A percentile compares a stretch with the other conserved stretches of the same genome.
These are phyloP conservation scores for Carallia pectinifolia DNA, from an alignment of 345 rosid genomes.

Conservation along the genomic window DNA sequence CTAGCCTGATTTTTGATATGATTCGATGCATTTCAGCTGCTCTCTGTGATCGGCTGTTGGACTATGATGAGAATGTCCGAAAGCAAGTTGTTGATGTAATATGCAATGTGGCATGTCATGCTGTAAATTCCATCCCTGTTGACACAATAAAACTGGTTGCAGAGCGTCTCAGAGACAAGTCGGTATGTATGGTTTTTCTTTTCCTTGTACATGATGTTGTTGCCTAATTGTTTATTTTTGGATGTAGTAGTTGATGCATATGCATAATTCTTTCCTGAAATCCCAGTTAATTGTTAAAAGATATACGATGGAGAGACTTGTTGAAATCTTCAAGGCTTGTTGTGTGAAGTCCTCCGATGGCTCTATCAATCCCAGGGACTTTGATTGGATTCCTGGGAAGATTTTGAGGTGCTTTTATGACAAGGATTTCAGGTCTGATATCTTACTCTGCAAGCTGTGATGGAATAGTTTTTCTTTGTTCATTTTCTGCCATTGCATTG, in stretches of 20 bases:
- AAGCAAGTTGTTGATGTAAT: conserved; percentile 92
- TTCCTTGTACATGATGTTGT: conserved; percentile 14
- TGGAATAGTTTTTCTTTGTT: background rate
- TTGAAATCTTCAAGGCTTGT: conserved; percentile 68
- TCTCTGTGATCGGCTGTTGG: conserved; percentile 91
- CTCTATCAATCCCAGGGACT: conserved; percentile 44
- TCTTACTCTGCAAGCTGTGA: conserved; percentile 4
- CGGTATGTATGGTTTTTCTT: conserved; percentile 51
- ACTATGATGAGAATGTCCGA: conserved; percentile 93
- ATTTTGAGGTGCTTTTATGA: conserved; percentile 89
- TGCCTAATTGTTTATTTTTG: conserved; percentile 16
- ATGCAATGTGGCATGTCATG: conserved; percentile 73
- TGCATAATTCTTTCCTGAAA: conserved; percentile 16
- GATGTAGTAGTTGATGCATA: conserved; percentile 9
- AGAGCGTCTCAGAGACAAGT: conserved; percentile 95
- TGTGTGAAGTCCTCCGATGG: conserved; percentile 51
- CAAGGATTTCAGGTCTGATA: conserved; percentile 81
- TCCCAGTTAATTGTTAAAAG: conserved; percentile 80
- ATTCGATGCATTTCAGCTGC: conserved; percentile 58
- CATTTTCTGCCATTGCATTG: background rate
- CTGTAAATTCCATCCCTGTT: conserved; percentile 57
- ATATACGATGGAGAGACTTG: conserved; percentile 84
- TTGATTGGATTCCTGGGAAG: conserved; percentile 98
- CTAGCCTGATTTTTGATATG: conserved; percentile 19
- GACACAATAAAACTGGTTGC: conserved; percentile 76